Evolutionary conservation across 1,139 yeast genomes (phyloP).

Genomic region (Eremothecium gossypii): DNA sequence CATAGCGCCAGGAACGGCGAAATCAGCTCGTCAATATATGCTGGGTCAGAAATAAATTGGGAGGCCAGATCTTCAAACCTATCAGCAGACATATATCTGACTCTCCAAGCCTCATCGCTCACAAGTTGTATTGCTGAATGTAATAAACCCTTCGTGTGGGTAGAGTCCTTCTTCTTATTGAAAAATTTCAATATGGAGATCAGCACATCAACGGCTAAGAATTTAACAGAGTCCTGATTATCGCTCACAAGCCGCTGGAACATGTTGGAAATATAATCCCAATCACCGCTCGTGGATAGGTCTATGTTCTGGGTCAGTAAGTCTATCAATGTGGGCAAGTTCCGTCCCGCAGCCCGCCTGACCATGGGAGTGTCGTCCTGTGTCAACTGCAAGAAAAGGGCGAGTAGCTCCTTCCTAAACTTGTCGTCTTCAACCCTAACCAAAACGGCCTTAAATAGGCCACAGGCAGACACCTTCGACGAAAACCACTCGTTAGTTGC

Average conservation of each 20-base stretch:
- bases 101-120: slow-evolving; percentile 94
- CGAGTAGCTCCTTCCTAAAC: slow-evolving; percentile 51
- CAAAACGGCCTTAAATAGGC: slow-evolving; percentile 68
- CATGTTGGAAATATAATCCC: slow-evolving; percentile 74
- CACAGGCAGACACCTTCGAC: slow-evolving; percentile 85
- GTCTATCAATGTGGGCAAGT: slow-evolving; percentile 65
- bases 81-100: slow-evolving; percentile 95
- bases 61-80: slow-evolving; percentile 67
- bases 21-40: slow-evolving; percentile 51
- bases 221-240: slow-evolving; percentile 91
- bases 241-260: slow-evolving; percentile 73
- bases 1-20: slow-evolving; percentile 57
- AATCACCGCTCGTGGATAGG: slow-evolving; percentile 40
- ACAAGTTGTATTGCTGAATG: slow-evolving; percentile 58
- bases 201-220: slow-evolving; percentile 78
- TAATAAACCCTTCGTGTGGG: slow-evolving; percentile 54
- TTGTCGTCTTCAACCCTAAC: slow-evolving; percentile 46
- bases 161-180: slow-evolving; percentile 45
- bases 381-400: slow-evolving; percentile 59
- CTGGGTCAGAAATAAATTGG: slow-evolving; percentile 41
- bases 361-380: slow-evolving; percentile 98
- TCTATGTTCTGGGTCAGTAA: slow-evolving; percentile 39
- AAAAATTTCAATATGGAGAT: slow-evolving; percentile 62
- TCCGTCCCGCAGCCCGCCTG: slow-evolving; percentile 84
- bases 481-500: slow-evolving; percentile 94